These are phyloP conservation scores for Gaeumannomyces tritici DNA, from an alignment of 2,329 filamentous ascomycete species.

Conservation along the genomic window DNA sequence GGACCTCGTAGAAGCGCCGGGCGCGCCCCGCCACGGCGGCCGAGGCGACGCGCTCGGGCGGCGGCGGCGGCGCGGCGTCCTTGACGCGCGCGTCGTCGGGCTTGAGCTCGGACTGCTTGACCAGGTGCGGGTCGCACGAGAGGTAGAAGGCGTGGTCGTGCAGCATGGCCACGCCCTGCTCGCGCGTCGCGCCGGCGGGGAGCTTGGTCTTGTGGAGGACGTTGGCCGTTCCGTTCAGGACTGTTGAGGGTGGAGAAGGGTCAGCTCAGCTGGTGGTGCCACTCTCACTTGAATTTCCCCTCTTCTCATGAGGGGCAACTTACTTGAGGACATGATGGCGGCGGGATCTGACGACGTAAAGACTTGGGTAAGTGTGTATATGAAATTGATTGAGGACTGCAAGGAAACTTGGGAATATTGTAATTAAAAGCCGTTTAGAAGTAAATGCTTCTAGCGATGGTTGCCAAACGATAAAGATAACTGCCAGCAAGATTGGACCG, in stretches of 20 bases:
- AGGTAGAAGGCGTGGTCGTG: conserved; percentile 44
- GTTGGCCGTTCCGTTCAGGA: conserved; percentile 34
- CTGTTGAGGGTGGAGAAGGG: conserved; percentile 5
- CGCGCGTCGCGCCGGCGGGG: conserved; percentile 23
- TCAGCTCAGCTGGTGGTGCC: too few species aligned
- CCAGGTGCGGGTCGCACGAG: conserved; percentile 40
- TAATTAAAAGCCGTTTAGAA: too few species aligned
- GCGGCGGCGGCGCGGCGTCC: conserved; percentile 13
- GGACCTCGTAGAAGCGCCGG: conserved; percentile 35
- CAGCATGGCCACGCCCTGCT: conserved; percentile 36
- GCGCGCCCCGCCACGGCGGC: conserved; percentile 14
- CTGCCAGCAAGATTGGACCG: too few species aligned
- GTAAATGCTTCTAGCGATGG: too few species aligned
- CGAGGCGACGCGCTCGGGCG: conserved; percentile 18
- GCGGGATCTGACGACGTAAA: too few species aligned
- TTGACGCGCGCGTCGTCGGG: conserved; percentile 8
- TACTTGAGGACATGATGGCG: too few species aligned
- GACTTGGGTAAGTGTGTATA: too few species aligned
- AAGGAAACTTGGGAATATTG: too few species aligned
- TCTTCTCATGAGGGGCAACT: too few species aligned
- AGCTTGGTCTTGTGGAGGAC: conserved; percentile 33
- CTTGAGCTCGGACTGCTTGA: conserved; percentile 24
- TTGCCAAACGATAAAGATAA: too few species aligned
- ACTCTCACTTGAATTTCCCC: too few species aligned
- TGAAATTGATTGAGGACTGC: too few species aligned